Percentiles rank a stretch among this genome's conserved stretches.
These are phyloP conservation scores for Inga leiocalycina DNA, from an alignment of 306 rosid species.

Conservation along the genomic window DNA sequence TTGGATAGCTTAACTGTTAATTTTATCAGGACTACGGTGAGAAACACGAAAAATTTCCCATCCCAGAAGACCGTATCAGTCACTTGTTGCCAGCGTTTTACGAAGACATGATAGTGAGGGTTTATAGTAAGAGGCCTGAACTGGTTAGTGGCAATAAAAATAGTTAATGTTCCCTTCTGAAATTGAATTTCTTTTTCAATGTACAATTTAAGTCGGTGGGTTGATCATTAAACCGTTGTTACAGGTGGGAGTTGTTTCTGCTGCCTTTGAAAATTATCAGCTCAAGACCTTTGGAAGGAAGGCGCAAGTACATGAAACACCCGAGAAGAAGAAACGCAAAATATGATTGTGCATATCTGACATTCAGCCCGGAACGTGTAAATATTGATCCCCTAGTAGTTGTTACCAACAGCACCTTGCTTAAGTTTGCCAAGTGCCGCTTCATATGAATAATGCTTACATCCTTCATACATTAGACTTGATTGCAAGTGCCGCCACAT, in stretches of 20 bases:
- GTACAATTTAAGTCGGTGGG: slow-evolving; percentile 6
- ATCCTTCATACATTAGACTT: not conserved
- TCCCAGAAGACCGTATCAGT: slow-evolving; percentile 62
- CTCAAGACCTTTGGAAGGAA: slow-evolving; percentile 65
- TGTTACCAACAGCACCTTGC: not conserved
- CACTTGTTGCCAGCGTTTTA: slow-evolving; percentile 77
- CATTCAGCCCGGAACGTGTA: not conserved
- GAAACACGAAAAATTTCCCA: slow-evolving; percentile 54
- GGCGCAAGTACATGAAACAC: slow-evolving; percentile 77
- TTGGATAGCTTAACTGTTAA: slow-evolving; percentile 12
- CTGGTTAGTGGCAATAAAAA: slow-evolving; percentile 58
- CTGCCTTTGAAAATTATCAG: slow-evolving; percentile 83
- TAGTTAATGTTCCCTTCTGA: not conserved
- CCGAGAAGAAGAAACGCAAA: slow-evolving; percentile 68
- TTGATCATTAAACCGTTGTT: slow-evolving; percentile 23
- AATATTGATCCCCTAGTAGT: not conserved
- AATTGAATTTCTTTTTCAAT: slow-evolving; percentile 6
- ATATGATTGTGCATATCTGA: not conserved
- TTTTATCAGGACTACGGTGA: slow-evolving; percentile 71
- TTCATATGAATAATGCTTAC: not conserved
- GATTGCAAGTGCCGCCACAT: not conserved
- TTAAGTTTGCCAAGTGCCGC: not conserved
- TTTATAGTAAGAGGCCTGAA: slow-evolving; percentile 79
- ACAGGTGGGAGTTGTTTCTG: slow-evolving; percentile 80
- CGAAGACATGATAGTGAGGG: slow-evolving; percentile 80